Base-by-base conservation (phyloP, 345 rosid species). In the Eucalyptus rudis region DNA sequence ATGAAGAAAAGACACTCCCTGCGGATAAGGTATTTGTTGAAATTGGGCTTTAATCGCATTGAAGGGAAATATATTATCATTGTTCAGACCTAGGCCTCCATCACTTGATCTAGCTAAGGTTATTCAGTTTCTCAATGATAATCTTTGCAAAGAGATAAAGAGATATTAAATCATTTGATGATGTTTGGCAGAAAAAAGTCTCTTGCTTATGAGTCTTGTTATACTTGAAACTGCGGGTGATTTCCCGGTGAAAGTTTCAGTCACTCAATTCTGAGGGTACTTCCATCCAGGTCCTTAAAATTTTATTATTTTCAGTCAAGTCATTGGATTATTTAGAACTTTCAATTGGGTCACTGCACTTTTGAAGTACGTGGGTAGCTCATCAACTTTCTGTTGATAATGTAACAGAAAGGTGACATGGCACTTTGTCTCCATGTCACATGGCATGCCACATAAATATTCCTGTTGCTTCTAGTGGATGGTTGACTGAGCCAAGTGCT, bases 1-100 rank as follows among this genome's bases (percentile, higher is more conserved):
- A 96, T 90, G 99, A 97, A 89, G 99, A 96, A 93, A 97, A 94
- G 95, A 97, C 99, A 24, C 94, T 96, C 68, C 99, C 99, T 6
- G 99, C 89, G 88, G 98, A 97, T 89, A 98, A 97, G 99, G 99
- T 97, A n/a, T 27, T 83, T 11, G 43, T 64, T 68, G 86, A 40
- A 87, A 56, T 49, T 29, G 24, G 31, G 33, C 87, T 45, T 85
- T 49, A 45, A 85, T 85, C 22, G 7, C 64, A 10, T 59, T 16
- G 20, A 54, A 33, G 44, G 47, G 59, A 86, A 49, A 59, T 59
- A 40, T 51, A 25, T 54, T 36, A 52, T 52, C 27, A 36, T 40
- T 76, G 47, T 76, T 76, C 7, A 13, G 47, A 40, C 27, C 45
- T 86, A n/a, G 36, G 47, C 8, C 8, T 76, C 84, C 84, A 40